Conservation (phyloP, 2,329 filamentous ascomycete species). For the Neofusicoccum parvum region DNA sequence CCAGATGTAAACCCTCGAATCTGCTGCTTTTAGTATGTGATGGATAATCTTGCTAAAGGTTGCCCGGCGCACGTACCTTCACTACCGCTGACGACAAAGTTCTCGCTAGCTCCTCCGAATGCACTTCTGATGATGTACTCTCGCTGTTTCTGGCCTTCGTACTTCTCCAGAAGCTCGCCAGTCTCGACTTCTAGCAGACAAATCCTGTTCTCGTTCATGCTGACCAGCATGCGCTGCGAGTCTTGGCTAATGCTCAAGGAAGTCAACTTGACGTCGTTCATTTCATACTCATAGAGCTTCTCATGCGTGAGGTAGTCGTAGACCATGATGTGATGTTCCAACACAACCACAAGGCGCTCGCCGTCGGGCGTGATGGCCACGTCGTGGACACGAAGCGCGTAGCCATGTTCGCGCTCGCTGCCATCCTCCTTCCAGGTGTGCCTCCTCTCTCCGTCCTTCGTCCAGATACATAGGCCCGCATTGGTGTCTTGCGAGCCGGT, state of each 20-base stretch:
- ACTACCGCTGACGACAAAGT: conserved; percentile 88
- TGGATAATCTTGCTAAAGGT: too few species aligned
- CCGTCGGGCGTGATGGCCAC: conserved; percentile 82
- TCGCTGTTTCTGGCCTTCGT: conserved; percentile 73
- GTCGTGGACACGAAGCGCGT: conserved; percentile 73
- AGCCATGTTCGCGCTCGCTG: conserved; percentile 15
- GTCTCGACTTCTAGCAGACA: conserved; percentile 77
- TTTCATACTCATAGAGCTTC: conserved; percentile 72
- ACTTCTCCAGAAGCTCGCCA: conserved; percentile 71
- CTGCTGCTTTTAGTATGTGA: conserved; percentile 41
- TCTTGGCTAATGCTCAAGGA: conserved; percentile 81
- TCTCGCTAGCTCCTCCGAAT: conserved; percentile 89
- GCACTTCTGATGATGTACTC: conserved; percentile 77
- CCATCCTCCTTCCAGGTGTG: conserved; percentile 66
- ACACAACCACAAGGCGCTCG: conserved; percentile 75
- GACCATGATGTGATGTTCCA: conserved; percentile 71
- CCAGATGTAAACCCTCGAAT: conserved; percentile 81
- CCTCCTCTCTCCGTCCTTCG: conserved; percentile 61
- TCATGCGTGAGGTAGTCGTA: conserved; percentile 78
- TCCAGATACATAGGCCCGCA: conserved; percentile 56
- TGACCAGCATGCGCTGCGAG: conserved; percentile 79
- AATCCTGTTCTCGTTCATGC: conserved; percentile 75
- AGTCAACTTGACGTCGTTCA: conserved; percentile 70
- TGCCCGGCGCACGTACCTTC: conserved; percentile 63
- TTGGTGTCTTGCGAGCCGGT: conserved; percentile 56